Conservation (phyloP, 2,329 filamentous ascomycete genomes). For the Mycocentrospora acerina region DNA sequence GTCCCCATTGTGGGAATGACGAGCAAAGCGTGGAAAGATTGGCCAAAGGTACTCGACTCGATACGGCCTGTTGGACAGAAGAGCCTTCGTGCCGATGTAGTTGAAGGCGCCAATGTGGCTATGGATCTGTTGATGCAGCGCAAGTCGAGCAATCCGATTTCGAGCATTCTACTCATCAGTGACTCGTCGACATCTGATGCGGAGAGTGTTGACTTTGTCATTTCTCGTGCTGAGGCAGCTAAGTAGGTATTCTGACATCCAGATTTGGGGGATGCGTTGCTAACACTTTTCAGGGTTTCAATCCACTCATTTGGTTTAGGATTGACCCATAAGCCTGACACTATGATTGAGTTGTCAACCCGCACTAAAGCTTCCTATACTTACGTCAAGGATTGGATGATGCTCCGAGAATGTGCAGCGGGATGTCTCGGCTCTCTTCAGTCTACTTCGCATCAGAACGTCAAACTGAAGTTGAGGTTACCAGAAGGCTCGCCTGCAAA, state of each 20-base stretch:
- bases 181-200: constrained; percentile 93
- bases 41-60: constrained; percentile 80
- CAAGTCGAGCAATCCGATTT: constrained; percentile 92
- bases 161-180: constrained; percentile 94
- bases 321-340: constrained; percentile 96
- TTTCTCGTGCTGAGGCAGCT: constrained; percentile 92
- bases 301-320: constrained; percentile 97
- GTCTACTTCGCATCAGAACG: constrained; percentile 95
- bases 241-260: constrained; percentile 63
- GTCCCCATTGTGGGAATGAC: constrained; percentile 98
- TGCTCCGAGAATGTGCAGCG: constrained; percentile 93
- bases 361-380: constrained; percentile 96
- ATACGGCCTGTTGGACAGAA: constrained; percentile 95
- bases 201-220: constrained; percentile 96
- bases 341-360: constrained; percentile 95
- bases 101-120: constrained; percentile 95
- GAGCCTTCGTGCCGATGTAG: constrained; percentile 92
- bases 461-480: constrained; percentile 88
- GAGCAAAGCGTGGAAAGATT: constrained; percentile 89
- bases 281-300: constrained; percentile 64
- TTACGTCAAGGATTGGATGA: constrained; percentile 99
- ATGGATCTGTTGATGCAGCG: constrained; percentile 99
- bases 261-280: background rate
- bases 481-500: constrained; percentile 97
- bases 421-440: constrained; percentile 91